Evolutionary conservation across 108 stramenopile genomes (phyloP), one percentile per base, ranked within the genome.

Genomic region (Nitzschia putrida): DNA sequence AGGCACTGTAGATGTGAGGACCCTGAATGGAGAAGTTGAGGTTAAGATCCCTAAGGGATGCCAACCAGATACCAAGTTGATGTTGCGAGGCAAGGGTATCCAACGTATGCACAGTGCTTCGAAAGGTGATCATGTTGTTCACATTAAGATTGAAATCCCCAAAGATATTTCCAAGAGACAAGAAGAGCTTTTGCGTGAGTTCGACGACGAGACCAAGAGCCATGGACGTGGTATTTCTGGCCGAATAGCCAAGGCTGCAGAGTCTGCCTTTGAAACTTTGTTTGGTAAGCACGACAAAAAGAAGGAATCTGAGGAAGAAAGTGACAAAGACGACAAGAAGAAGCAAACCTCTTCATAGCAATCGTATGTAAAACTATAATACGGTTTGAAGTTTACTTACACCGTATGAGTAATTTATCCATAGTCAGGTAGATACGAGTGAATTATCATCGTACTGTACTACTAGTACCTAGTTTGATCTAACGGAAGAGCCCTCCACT

Each of bases 51-150:
- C 98, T 6, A 82, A 89, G 72, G 98, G 97, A 42, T 83, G 88
- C 12, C 96, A 96, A 84, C 88, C 92, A 12, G 96, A 89, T 59
- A 80, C 96, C 24, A 92, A 91, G 64, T 83, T 98, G 37, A 80
- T 96, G 82, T 74, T 99, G 23, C 84, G 97, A 20, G 94, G 92
- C 26, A 96, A 93, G 71, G 98, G 97, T 8, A 94, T 97, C 50
- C 90, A 81, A 12, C 69, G 81, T 59, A 71, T 96, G 67, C 66
- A 75, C 12, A 80, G 82, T 41, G 56, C 77, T 7, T 24, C 55
- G 11, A 91, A 88, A 47, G 99, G 97, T 20, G 87, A 98, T 66
- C 99, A 99, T 70, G 80, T 95, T 69, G 97, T 97, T 8, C 95
- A 97, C 70, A 55, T 99, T 23, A 85, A 92, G 81, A 77, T 99